phyloP scores from a whole-genome alignment of 2,329 filamentous ascomycete species.

The Aspergillus sergii region DNA sequence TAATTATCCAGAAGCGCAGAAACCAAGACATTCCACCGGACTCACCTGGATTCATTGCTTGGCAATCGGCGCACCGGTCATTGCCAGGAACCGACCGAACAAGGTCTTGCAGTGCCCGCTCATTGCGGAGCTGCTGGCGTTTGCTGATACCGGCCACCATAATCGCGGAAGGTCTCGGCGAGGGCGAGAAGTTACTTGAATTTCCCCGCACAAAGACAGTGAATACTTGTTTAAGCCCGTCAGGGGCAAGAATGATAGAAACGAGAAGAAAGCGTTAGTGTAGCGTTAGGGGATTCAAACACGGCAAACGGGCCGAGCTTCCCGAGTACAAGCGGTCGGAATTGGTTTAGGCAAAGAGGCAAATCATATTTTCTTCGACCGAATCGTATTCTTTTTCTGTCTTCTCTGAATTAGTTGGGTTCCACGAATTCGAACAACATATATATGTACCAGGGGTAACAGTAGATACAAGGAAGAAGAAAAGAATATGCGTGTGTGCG shows the following conservation, averaged over 20 bases:
- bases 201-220: constrained; percentile 1
- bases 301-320: constrained; percentile 20
- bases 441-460: constrained; percentile 5
- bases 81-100: constrained; percentile 84
- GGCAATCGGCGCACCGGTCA: constrained; percentile 91
- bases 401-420: background rate
- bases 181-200: background rate
- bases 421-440: constrained; percentile 16
- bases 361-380: constrained; percentile 21
- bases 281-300: constrained; percentile 12
- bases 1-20: background rate
- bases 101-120: constrained; percentile 86
- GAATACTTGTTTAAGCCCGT: constrained; percentile 1
- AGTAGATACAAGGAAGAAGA: background rate
- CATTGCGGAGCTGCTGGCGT: constrained; percentile 96
- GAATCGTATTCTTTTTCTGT: background rate
- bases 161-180: constrained; percentile 15
- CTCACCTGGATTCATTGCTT: constrained; percentile 86
- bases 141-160: constrained; percentile 84
- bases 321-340: constrained; percentile 12
- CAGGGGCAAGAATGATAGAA: constrained; percentile 14
- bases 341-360: constrained; percentile 13
- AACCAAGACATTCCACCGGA: constrained; percentile 10
- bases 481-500: background rate
- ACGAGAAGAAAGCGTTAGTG: constrained; percentile 17